A percentile compares a stretch with the other conserved stretches of the same genome.
These are phyloP conservation scores for Poronia punctata DNA, from an alignment of 495 filamentous ascomycete species.

Conservation along the genomic window DNA sequence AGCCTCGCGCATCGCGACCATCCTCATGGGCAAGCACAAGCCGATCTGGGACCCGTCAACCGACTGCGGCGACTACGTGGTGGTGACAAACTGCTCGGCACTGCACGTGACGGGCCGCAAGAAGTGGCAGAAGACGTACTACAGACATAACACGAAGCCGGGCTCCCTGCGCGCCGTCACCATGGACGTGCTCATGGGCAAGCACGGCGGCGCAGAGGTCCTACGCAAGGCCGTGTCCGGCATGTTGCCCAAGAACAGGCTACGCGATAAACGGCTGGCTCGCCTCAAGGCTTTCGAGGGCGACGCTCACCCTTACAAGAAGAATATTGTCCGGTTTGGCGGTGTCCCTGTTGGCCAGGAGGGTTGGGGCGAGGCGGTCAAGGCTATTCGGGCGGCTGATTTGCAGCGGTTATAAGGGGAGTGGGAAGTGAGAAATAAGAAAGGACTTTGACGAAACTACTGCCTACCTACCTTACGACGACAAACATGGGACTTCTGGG, in stretches of 20 bases:
- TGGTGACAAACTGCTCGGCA: conserved; percentile 80
- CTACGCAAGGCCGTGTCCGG: conserved; percentile 85
- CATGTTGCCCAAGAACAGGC: conserved; percentile 95
- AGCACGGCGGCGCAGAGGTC: conserved; percentile 92
- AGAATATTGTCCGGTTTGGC: conserved; percentile 71
- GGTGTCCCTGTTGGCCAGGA: conserved; percentile 45
- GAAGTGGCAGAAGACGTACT: conserved; percentile 88
- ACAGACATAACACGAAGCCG: conserved; percentile 83
- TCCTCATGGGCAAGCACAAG: conserved; percentile 99
- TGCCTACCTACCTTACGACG: background rate
- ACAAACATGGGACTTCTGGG: background rate
- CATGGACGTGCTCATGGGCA: conserved; percentile 90
- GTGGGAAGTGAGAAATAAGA: background rate
- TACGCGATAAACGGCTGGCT: conserved; percentile 79
- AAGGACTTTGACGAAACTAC: background rate
- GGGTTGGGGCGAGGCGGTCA: conserved; percentile 37
- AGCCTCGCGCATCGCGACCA: conserved; percentile 80
- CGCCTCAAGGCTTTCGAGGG: conserved; percentile 95
- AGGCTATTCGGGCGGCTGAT: conserved; percentile 35
- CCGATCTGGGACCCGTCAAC: conserved; percentile 93
- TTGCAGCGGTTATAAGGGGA: conserved; percentile 30
- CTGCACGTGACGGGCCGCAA: conserved; percentile 89
- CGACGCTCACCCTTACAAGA: conserved; percentile 79
- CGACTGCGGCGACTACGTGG: conserved; percentile 98
- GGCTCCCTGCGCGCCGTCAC: conserved; percentile 80